phyloP scores from a whole-genome alignment of 2,329 filamentous ascomycete genomes.

The Acephala macrosclerotiorum region DNA sequence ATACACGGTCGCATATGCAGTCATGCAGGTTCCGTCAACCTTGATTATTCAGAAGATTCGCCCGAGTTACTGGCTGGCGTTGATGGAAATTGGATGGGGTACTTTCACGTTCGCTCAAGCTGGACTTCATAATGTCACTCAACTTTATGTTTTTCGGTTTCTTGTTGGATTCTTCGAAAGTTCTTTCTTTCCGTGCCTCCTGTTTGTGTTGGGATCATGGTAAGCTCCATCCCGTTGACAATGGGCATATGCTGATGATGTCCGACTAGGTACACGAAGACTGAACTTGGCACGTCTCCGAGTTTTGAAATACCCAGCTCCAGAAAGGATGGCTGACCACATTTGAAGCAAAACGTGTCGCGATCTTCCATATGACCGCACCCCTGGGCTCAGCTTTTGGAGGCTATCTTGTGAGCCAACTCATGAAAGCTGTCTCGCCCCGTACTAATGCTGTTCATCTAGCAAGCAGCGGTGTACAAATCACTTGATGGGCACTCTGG shows the following conservation, averaged over 20 bases:
- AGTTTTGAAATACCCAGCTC: too few relatives aligned
- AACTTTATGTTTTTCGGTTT: conserved; percentile 60
- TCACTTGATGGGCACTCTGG: conserved; percentile 37
- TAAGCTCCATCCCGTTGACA: too few relatives aligned
- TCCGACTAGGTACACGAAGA: conserved; percentile 64
- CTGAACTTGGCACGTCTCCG: conserved; percentile 54
- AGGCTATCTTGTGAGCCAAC: conserved; percentile 25
- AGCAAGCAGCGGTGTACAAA: conserved; percentile 39
- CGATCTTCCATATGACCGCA: conserved; percentile 64
- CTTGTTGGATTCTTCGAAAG: conserved; percentile 61
- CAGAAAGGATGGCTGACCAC: too few relatives aligned
- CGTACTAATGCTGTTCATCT: not conserved
- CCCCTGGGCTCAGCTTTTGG: conserved; percentile 49
- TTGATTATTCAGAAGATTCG: conserved; percentile 18
- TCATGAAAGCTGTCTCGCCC: not conserved
- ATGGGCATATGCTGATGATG: too few relatives aligned
- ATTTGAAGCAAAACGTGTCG: conserved; percentile 56
- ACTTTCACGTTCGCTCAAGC: conserved; percentile 29
- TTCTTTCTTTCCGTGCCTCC: conserved; percentile 51
- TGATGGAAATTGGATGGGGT: conserved; percentile 28
- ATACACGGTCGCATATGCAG: conserved; percentile 21
- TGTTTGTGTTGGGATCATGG: conserved; percentile 40
- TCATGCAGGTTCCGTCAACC: conserved; percentile 21
- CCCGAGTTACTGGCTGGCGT: conserved; percentile 19
- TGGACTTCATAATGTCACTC: conserved; percentile 27